A percentile compares a stretch with the other conserved stretches of the same genome.
Conservation (phyloP, 352 stramenopile genomes). For the Vaucheria bursata region DNA sequence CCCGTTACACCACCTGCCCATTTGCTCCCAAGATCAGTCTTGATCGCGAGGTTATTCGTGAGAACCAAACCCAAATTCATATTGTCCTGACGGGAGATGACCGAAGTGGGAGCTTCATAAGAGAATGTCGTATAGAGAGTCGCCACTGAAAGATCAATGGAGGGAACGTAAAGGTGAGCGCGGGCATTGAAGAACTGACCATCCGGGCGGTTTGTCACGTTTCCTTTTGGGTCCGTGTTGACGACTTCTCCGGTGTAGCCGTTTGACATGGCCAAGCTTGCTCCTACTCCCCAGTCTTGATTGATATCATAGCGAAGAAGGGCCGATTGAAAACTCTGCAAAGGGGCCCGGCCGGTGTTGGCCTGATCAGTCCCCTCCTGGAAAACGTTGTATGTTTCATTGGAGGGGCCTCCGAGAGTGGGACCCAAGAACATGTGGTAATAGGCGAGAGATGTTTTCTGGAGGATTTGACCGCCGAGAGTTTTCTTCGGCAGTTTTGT, state of each 20-base stretch:
- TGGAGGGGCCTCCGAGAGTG: neutral
- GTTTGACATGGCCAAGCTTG: neutral
- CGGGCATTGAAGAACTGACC: neutral
- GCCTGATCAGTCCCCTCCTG: neutral
- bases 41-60: neutral
- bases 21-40: no score
- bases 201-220: no score
- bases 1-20: no score
- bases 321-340: neutral
- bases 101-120: neutral
- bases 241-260: no score
- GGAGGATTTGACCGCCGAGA: no score
- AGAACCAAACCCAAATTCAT: neutral
- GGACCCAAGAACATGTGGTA: neutral
- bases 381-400: slow-evolving; percentile 2
- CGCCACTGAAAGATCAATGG: neutral
- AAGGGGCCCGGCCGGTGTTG: no score
- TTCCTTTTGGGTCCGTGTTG: no score
- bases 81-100: neutral
- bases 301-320: neutral
- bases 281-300: neutral
- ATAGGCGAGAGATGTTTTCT: neutral
- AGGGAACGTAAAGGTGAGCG: neutral
- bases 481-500: no score
- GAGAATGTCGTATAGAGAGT: neutral